Evolutionary conservation across 2,329 filamentous ascomycete genomes (phyloP).

Genomic region (Exophiala sideris): DNA sequence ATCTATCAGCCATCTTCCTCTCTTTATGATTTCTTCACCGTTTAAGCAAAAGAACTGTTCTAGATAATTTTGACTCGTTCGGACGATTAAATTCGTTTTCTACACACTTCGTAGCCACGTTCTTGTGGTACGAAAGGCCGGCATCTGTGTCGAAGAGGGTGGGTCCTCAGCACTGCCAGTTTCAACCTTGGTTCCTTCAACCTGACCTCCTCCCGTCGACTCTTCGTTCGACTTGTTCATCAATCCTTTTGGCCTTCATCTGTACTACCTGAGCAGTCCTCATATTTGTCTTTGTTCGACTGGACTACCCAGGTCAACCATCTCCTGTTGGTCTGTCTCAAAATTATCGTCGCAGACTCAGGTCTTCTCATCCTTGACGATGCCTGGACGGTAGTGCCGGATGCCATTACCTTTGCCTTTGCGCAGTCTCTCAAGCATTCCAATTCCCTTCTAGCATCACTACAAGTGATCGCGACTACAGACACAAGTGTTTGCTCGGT

Average conservation of each 20-base stretch:
- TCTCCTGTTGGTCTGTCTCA: not conserved
- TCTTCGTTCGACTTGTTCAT: conserved; percentile 4
- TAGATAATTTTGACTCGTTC: conserved; percentile 5
- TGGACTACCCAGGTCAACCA: conserved; percentile 1
- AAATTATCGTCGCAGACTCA: conserved; percentile 30
- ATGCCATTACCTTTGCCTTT: conserved; percentile 22
- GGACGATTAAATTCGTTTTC: conserved; percentile 15
- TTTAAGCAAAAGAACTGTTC: not conserved
- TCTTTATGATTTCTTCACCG: not conserved
- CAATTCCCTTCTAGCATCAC: conserved; percentile 23
- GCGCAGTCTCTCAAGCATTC: conserved; percentile 16
- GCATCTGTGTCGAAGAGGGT: conserved; percentile 10
- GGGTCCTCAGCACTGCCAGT: conserved; percentile 13
- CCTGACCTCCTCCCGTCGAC: conserved; percentile 17
- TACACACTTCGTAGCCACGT: conserved; percentile 21
- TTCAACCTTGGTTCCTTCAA: conserved; percentile 14
- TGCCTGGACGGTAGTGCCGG: conserved; percentile 26
- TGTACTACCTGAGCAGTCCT: conserved; percentile 3
- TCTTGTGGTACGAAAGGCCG: conserved; percentile 23
- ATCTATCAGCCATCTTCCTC: not conserved
- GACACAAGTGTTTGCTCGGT: conserved; percentile 19
- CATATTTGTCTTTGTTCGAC: conserved; percentile 36
- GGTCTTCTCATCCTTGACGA: conserved; percentile 26
- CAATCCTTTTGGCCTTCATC: not conserved
- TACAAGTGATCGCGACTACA: conserved; percentile 27